Percentiles rank a stretch among this genome's conserved stretches.
Conservation (phyloP, 768 basidiomycete genomes). For the Gymnopilus junonius region DNA sequence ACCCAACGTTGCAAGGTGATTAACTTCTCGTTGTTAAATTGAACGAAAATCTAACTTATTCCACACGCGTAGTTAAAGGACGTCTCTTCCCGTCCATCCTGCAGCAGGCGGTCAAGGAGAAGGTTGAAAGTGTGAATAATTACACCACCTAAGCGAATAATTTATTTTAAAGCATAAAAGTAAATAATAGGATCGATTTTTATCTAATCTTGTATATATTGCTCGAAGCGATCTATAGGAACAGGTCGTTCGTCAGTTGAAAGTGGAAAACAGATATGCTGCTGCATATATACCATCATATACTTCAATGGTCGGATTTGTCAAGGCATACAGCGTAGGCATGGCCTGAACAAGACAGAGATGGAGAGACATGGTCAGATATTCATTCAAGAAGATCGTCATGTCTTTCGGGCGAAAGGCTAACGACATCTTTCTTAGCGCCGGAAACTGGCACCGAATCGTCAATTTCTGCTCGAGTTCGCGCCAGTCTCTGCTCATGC, state of each 20-base stretch:
- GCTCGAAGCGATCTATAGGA: conserved; percentile 12
- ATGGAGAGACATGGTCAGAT: conserved; percentile 8
- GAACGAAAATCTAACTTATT: too few relatives aligned
- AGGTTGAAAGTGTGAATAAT: neutral
- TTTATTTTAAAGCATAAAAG: neutral
- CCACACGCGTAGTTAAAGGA: conserved; percentile 14
- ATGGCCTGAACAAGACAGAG: conserved; percentile 4
- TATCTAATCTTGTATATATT: neutral
- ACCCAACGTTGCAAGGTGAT: conserved; percentile 51
- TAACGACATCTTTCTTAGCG: conserved; percentile 5
- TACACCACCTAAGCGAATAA: neutral
- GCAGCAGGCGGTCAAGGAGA: conserved; percentile 18
- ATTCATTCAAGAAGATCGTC: conserved; percentile 10
- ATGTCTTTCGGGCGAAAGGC: conserved; percentile 16
- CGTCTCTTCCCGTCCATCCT: conserved; percentile 16
- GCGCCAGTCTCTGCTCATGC: conserved; percentile 9
- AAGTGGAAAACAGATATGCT: neutral
- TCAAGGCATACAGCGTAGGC: conserved; percentile 6
- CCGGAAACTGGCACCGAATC: neutral
- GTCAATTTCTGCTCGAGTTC: conserved; percentile 8
- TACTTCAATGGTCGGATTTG: conserved; percentile 13
- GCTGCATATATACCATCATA: conserved; percentile 4
- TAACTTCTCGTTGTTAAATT: neutral
- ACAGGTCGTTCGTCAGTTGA: neutral
- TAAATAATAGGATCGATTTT: neutral